Conservation (phyloP, 306 rosid genomes). For the Trichosanthes cucumerina region DNA sequence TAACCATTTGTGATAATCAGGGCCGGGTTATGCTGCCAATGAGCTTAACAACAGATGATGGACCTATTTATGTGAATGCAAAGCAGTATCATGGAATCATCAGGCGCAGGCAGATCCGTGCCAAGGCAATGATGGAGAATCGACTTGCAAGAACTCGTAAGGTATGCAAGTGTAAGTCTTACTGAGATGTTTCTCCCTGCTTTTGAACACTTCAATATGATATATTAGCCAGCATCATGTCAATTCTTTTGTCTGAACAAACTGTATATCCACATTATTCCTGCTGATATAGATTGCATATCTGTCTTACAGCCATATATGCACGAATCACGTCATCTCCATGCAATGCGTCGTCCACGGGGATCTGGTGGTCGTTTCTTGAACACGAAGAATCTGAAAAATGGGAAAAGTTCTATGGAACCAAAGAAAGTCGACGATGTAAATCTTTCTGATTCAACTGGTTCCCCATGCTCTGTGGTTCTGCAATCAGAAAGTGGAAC, state of each 20-base stretch:
- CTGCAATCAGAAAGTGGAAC: conserved; percentile 64
- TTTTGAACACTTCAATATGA: background rate
- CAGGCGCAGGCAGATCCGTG: conserved; percentile 82
- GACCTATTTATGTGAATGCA: conserved; percentile 87
- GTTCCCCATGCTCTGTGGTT: conserved; percentile 60
- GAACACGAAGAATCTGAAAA: conserved; percentile 37
- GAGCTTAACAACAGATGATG: conserved; percentile 41
- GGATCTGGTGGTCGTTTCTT: conserved; percentile 93
- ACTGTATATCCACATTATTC: conserved; percentile 5
- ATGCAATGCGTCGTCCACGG: conserved; percentile 88
- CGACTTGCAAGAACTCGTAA: conserved; percentile 47
- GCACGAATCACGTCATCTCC: conserved; percentile 96
- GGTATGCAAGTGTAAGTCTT: conserved; percentile 32
- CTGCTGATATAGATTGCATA: conserved; percentile 8
- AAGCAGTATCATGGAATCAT: conserved; percentile 95
- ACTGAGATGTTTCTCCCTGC: background rate
- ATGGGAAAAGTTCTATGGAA: conserved; percentile 18
- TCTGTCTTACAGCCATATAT: conserved; percentile 65
- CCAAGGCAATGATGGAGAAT: conserved; percentile 61
- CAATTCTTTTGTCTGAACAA: background rate
- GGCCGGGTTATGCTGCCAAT: conserved; percentile 92
- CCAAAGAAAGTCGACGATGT: conserved; percentile 21
- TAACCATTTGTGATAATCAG: conserved; percentile 27
- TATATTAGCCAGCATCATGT: background rate
- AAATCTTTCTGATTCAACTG: conserved; percentile 27